A percentile compares a stretch with the other conserved stretches of the same genome.
Conservation (phyloP, 345 rosid genomes). For the Sonneratia alba region DNA sequence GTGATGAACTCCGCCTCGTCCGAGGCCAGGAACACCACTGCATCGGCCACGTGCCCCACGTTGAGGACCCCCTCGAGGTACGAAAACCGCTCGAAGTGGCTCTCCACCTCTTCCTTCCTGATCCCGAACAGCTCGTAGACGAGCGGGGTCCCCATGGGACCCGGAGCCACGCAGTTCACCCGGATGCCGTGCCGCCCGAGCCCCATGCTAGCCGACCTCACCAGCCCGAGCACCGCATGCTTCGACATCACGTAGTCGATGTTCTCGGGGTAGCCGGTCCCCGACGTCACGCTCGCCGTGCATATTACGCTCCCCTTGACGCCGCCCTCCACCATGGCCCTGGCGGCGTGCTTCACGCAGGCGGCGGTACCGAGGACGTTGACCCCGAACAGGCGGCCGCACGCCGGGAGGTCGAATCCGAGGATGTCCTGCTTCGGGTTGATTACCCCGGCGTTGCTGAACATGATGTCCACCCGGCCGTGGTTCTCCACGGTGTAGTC, state of each 20-base stretch:
- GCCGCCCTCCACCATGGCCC: no score
- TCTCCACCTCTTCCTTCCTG: slow-evolving; percentile 15
- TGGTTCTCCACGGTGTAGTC: not conserved
- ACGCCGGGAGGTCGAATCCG: slow-evolving; percentile 1
- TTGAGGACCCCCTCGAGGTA: slow-evolving; percentile 24
- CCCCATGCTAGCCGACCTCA: slow-evolving; percentile 31
- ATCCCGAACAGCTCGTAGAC: not conserved
- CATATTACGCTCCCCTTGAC: slow-evolving; percentile 13
- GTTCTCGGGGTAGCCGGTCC: not conserved
- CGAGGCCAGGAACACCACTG: slow-evolving; percentile 31
- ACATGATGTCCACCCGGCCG: slow-evolving; percentile 26
- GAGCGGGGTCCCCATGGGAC: slow-evolving; percentile 22
- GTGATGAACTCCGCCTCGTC: slow-evolving; percentile 24
- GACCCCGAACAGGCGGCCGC: slow-evolving; percentile 13
- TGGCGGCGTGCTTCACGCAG: no score
- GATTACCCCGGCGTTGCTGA: slow-evolving; percentile 28
- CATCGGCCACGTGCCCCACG: slow-evolving; percentile 24
- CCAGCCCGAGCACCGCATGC: slow-evolving; percentile 35
- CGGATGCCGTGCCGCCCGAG: slow-evolving; percentile 36
- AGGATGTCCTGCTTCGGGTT: slow-evolving; percentile 19
- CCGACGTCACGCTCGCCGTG: slow-evolving; percentile 18
- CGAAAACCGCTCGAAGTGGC: not conserved
- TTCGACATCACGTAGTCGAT: slow-evolving; percentile 31
- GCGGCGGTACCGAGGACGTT: slow-evolving; percentile 11
- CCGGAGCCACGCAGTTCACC: slow-evolving; percentile 36